These are phyloP conservation scores for Sechiopsis laciniata DNA, from an alignment of 306 rosid genomes.

Conservation along the genomic window DNA sequence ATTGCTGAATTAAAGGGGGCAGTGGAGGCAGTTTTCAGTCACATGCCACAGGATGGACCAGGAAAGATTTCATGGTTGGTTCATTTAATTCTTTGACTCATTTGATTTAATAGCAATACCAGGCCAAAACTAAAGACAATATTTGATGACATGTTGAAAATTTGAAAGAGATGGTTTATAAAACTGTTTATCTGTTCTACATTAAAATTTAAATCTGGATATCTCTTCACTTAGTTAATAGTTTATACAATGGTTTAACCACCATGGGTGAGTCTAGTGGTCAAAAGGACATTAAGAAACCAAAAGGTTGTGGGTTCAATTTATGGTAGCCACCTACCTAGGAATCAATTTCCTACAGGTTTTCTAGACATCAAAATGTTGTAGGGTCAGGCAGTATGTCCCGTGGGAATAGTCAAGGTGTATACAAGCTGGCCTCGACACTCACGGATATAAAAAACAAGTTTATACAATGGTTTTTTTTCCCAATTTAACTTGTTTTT, in stretches of 20 bases:
- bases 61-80: conserved; percentile 75
- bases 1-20: conserved; percentile 59
- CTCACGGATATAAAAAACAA: no score
- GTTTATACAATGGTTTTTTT: background rate
- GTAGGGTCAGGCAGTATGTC: no score
- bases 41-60: conserved; percentile 66
- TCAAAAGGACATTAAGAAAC: no score
- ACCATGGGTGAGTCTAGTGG: no score
- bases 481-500: background rate
- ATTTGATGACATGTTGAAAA: background rate
- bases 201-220: background rate
- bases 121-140: background rate
- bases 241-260: background rate
- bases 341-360: no score
- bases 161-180: background rate
- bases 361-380: no score
- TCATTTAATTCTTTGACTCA: background rate
- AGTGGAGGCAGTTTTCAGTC: conserved; percentile 57
- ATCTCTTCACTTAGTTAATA: background rate
- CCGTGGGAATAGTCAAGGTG: no score
- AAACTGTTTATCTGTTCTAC: background rate
- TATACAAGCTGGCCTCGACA: no score
- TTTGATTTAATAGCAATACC: background rate
- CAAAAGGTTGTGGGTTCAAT: no score
- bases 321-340: no score